Base-by-base conservation (phyloP, 78 protist genomes). In the Dictyostelium firmibasis region DNA sequence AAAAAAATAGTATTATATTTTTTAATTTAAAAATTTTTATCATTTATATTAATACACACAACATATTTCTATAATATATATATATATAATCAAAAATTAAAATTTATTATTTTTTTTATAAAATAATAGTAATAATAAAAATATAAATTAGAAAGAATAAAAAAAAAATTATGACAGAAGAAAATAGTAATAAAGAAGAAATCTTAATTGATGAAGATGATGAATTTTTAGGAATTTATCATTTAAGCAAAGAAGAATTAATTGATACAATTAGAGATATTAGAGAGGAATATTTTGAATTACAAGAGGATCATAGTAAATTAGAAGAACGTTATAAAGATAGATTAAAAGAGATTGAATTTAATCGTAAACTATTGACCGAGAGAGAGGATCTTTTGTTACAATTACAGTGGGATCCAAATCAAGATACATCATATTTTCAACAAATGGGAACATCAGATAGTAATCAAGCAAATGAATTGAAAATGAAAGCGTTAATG, bases 361-460 rank as follows among this genome's bases (percentile, higher is more conserved):
- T 89, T 69, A 67, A 81, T 83, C 41, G 94, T 50, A 89, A 89
- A 38, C 11, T 89, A 20, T 81, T 78, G 23, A 60, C 94, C 6
- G 94, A 89, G 36, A 83, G 94, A 67, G 94, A 89, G 76, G 94
- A 89, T 50, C 36, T 89, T 4, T 29, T 89, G 25, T 70, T 89
- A 53, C 94, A 89, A 81, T 43, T 89, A 29, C 94, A 89, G 47
- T 89, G 94, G 94, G 94, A 89, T 10, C 83, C 86, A 44, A 38
- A 69, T 18, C 94, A 89, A 89, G 94, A 89, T 53, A 69, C 43
- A 16, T 23, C 75, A 1, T 89, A 89, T 70, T 41, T 89, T 14
- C 38, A 44, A 10, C 92, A 85, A 67, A 47, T 85, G 29, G 92
- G 92, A 16, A 70, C 92, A 16, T 25, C 53, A 3, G 83, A 85